Evolutionary conservation across 2,329 filamentous ascomycete species (phyloP).

Genomic region (Beauveria australis): DNA sequence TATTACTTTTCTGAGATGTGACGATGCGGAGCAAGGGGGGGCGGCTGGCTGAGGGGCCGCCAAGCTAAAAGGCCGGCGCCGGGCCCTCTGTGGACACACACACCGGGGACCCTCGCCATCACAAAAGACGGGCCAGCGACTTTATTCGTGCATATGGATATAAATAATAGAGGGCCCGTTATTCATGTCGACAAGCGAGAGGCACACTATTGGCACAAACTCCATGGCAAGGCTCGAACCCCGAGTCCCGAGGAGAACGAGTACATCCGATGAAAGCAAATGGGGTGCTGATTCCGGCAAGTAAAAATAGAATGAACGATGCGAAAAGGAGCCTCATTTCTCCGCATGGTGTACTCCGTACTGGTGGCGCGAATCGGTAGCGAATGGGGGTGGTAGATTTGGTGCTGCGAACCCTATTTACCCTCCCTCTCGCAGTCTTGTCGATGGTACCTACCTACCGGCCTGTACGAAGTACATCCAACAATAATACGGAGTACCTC

Average conservation of each 20-base stretch:
- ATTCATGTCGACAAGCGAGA: background rate
- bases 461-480: too few relatives aligned
- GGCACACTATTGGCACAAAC: background rate
- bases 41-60: background rate
- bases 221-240: background rate
- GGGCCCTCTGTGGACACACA: background rate
- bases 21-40: slow-evolving; percentile 3
- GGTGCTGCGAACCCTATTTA: background rate
- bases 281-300: background rate
- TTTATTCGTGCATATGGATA: background rate
- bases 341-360: background rate
- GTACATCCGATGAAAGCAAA: background rate
- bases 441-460: background rate
- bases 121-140: background rate
- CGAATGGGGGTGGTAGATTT: background rate
- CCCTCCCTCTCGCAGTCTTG: background rate
- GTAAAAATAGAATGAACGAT: background rate
- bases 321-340: background rate
- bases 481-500: too few relatives aligned
- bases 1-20: slow-evolving; percentile 7
- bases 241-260: background rate
- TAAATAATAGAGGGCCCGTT: background rate
- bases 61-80: background rate
- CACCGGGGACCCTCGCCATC: background rate
- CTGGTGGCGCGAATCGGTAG: background rate